Evolutionary conservation across 2,329 filamentous ascomycete species (phyloP), one percentile per base, ranked within the genome.

Genomic region (Graphilbum sp.): DNA sequence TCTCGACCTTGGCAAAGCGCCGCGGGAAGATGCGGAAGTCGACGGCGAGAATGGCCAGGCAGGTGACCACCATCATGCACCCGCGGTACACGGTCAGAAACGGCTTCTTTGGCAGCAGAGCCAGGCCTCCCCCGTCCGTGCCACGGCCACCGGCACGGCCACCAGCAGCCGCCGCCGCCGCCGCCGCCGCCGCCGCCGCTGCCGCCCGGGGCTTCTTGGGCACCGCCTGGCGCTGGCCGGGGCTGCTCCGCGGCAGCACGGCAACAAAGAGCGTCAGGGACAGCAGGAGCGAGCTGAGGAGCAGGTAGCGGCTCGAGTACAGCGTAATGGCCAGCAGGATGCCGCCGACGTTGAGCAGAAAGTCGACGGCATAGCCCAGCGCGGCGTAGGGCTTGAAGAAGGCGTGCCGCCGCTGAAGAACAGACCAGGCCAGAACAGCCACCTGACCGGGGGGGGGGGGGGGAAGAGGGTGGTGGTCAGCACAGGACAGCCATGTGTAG

Each of bases 1-100:
- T 95, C 59, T 98, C 90, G 3, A 93, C 90, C 62, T 98, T 98
- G 41, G 86, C 90, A 54, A 96, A 96, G 24, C 90, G 79, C 21
- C 90, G 75, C 3, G 90, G 90, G 51, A 98, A 98, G 42, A 95
- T 67, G 16, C 69, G 75, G 54, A 98, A 98, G 58, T 98, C 90
- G 37, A 98, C 90, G 15, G 90, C 90, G n/a, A 98, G 69, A 48
- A 98, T 96, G 37, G 85, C 83, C 34, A 90, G 61, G 52, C 84
- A 92, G 8, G 90, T 98, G 46, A 82, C 69, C 36, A 93, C 69
- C 67, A 98, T 75, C 86, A 98, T 93, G 36, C 75, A 74, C 3
- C 85, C 87, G 38, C 90, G 78, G 53, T 95, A 98, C 23, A 76
- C 79, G 3, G 90, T 96, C 44, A 98, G 66, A 60, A 95, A 96